A percentile compares a stretch with the other conserved stretches of the same genome.
Conservation (phyloP, 1,284 basidiomycete species). For the Malassezia vespertilionis region DNA sequence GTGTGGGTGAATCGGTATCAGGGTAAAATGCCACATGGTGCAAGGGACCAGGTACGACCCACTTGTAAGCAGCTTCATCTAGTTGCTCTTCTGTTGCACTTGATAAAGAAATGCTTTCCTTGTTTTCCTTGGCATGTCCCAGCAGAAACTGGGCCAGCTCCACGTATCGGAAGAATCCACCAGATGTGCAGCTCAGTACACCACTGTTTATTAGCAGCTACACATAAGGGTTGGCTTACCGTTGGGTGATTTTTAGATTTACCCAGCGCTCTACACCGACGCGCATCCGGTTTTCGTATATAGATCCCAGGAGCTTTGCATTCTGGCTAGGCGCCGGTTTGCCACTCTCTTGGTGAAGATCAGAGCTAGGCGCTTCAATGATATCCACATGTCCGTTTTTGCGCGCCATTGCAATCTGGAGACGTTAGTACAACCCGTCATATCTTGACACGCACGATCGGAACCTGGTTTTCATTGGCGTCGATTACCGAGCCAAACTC, state of each 20-base stretch:
- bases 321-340: neutral
- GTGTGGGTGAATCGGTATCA: neutral
- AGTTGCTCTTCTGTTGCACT: neutral
- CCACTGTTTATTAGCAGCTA: slow-evolving; percentile 2
- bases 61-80: neutral
- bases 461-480: too few species aligned
- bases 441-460: too few species aligned
- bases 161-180: slow-evolving; percentile 11
- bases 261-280: slow-evolving; percentile 17
- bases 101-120: neutral
- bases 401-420: slow-evolving; percentile 10
- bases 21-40: slow-evolving; percentile 15
- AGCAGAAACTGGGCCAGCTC: neutral
- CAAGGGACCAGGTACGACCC: slow-evolving; percentile 8
- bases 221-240: neutral
- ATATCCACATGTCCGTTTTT: slow-evolving; percentile 13
- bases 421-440: neutral
- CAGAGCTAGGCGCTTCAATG: neutral
- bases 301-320: slow-evolving; percentile 2
- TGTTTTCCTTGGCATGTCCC: neutral
- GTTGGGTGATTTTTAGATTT: neutral
- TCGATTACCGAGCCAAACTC: too few species aligned
- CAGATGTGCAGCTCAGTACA: slow-evolving; percentile 10
- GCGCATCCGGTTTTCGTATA: slow-evolving; percentile 13
- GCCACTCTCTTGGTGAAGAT: neutral